Evolutionary conservation across 2,329 filamentous ascomycete species (phyloP), one percentile per base, ranked within the genome.

Genomic region (Monosporascus sp.): DNA sequence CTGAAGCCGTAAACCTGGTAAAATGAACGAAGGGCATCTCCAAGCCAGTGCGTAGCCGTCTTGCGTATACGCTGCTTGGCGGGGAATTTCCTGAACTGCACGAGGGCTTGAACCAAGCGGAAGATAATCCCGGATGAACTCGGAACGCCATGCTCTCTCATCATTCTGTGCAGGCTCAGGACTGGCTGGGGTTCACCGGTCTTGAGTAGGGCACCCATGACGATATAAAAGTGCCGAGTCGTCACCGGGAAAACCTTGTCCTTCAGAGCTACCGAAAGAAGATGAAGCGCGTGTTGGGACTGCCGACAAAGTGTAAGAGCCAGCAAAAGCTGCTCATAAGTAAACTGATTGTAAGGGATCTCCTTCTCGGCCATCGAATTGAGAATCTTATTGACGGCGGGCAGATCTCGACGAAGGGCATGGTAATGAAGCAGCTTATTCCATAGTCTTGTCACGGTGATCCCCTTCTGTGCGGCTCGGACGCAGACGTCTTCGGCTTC

Each of bases 341-440:
- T 84, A 47, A 72, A 68, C 7, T 71, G 62, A 56, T 82, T 70
- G 71, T 79, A 82, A 9, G 73, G 64, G 14, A 84, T 63, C 0
- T 69, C 63, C 40, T 70, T 65, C 14, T 72, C 66, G 22, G 72
- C 74, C 81, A 85, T 85, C 37, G 63, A 56, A 37, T 71, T 68
- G 22, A 83, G 69, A 7, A 81, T 53, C 5, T 70, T 72, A 60
- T 82, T 77, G 51, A 81, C 72, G 48, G 71, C 71, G n/a, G 65
- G 65, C 7, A 83, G 66, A 50, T 78, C 74, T 52, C 86, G 80
- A 7, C 80, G 78, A 52, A 82, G 73, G 7, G 88, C 89, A 66
- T 91, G 80, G 55, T 87, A 82, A 52, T 80, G 77, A 5, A 97
- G 74, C 35, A 97, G 72, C 51, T 83, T 78, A 65, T 97, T 96